Percentiles rank a stretch among this genome's conserved stretches.
phyloP scores from a whole-genome alignment of 129 eudicot genomes.

The Solidago caesia region DNA sequence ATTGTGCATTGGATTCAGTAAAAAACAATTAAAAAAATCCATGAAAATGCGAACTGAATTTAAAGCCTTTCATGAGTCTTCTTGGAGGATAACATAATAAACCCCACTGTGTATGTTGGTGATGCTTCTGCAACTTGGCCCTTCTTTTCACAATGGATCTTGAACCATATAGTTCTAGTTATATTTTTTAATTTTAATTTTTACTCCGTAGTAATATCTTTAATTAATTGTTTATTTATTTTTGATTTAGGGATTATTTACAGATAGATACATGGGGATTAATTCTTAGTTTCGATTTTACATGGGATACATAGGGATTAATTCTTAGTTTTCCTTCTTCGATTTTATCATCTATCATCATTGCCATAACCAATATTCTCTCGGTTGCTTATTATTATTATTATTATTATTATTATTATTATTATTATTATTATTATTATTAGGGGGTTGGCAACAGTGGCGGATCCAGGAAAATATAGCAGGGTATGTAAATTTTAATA shows the following conservation, averaged over 20 bases:
- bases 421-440: too few relatives aligned
- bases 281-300: conserved; percentile 32
- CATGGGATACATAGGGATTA: conserved; percentile 38
- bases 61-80: conserved; percentile 31
- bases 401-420: too few relatives aligned
- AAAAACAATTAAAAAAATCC: conserved; percentile 20
- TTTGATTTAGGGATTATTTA: conserved; percentile 22
- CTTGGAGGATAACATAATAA: conserved; percentile 54
- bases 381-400: too few relatives aligned
- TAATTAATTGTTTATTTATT: neutral
- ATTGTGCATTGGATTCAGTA: conserved; percentile 33
- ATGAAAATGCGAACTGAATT: conserved; percentile 62
- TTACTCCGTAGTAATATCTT: neutral
- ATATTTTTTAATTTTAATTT: conserved; percentile 2
- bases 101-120: conserved; percentile 37
- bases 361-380: conserved; percentile 14
- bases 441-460: too few relatives aligned
- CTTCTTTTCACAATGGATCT: conserved; percentile 67
- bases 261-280: conserved; percentile 35
- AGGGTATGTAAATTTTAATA: too few relatives aligned
- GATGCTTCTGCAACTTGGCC: conserved; percentile 51
- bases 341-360: conserved; percentile 28
- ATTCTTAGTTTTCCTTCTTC: conserved; percentile 29
- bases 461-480: too few relatives aligned
- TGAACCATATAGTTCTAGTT: neutral